Percentiles rank a stretch among this genome's conserved stretches.
Conservation (phyloP, 2,329 filamentous ascomycete species). For the Eutypa lata region DNA sequence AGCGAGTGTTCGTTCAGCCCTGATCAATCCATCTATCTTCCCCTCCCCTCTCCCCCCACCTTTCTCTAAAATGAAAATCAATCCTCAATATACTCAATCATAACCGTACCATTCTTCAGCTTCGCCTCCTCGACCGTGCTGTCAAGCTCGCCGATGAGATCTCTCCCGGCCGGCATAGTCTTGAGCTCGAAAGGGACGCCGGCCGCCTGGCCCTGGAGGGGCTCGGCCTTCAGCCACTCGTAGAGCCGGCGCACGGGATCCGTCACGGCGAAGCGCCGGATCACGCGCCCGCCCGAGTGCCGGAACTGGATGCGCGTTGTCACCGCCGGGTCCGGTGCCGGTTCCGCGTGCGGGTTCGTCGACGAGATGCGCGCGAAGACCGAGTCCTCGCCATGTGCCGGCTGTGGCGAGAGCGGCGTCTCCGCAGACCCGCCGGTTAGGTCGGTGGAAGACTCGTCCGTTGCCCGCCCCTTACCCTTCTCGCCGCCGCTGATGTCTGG, state of each 20-base stretch:
- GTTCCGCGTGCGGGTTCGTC: conserved; percentile 73
- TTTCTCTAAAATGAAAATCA: conserved; percentile 9
- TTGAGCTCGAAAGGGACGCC: conserved; percentile 84
- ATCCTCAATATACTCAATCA: conserved; percentile 83
- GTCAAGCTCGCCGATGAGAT: conserved; percentile 74
- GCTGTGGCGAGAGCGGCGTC: no score
- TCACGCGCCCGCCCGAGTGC: conserved; percentile 78
- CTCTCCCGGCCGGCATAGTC: conserved; percentile 71
- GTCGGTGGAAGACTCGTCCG: conserved; percentile 20
- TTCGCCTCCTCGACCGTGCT: conserved; percentile 76
- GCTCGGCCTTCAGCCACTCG: conserved; percentile 92
- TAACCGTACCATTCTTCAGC: conserved; percentile 88
- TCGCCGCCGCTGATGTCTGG: conserved; percentile 42
- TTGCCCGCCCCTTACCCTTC: conserved; percentile 53
- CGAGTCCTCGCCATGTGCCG: conserved; percentile 9
- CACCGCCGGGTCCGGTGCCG: conserved; percentile 63
- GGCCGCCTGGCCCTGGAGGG: conserved; percentile 69
- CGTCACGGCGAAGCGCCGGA: conserved; percentile 75
- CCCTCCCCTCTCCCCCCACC: no score
- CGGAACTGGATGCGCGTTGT: conserved; percentile 92
- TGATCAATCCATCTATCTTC: no score
- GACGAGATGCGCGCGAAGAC: conserved; percentile 71
- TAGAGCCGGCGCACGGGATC: conserved; percentile 83
- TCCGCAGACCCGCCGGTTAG: conserved; percentile 18
- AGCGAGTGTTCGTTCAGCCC: no score